Percentiles rank a stretch among this genome's conserved stretches.
phyloP scores from a whole-genome alignment of 140 eudicot genomes.

The Stevia rebaudiana region DNA sequence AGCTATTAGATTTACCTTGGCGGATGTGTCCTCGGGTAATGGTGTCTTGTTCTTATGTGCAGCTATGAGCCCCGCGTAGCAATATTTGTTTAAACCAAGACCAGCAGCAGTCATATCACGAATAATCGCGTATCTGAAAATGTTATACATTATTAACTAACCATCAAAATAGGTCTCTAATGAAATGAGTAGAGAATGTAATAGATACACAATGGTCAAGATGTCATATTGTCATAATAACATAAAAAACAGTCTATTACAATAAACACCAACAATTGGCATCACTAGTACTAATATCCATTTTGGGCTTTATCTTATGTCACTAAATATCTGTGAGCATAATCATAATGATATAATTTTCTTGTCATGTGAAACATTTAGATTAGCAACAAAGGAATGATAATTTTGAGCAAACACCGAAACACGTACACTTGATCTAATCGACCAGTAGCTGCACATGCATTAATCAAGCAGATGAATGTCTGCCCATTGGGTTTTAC shows the following conservation, averaged over 20 bases:
- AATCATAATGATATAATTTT: not conserved
- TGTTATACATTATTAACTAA: not conserved
- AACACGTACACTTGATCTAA: conserved; percentile 73
- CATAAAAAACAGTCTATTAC: not conserved
- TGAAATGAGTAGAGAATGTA: not conserved
- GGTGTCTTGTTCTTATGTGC: conserved; percentile 77
- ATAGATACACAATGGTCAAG: not conserved
- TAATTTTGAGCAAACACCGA: not conserved
- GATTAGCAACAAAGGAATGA: not conserved
- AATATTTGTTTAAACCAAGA: conserved; percentile 86
- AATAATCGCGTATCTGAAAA: conserved; percentile 73
- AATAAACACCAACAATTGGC: not conserved
- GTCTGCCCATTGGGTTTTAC: conserved; percentile 92
- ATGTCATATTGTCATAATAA: not conserved
- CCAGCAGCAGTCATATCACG: conserved; percentile 99
- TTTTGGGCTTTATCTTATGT: not conserved
- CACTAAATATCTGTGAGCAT: not conserved
- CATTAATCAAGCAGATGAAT: conserved; percentile 79
- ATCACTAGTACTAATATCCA: not conserved
- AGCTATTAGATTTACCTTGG: conserved; percentile 45
- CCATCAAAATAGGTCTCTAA: not conserved
- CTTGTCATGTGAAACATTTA: not conserved
- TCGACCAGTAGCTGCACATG: conserved; percentile 78
- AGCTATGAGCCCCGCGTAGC: conserved; percentile 89
- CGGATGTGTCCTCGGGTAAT: conserved; percentile 43